Evolutionary conservation across 2,329 filamentous ascomycete genomes (phyloP).

Genomic region (Botrytis hyacinthi): DNA sequence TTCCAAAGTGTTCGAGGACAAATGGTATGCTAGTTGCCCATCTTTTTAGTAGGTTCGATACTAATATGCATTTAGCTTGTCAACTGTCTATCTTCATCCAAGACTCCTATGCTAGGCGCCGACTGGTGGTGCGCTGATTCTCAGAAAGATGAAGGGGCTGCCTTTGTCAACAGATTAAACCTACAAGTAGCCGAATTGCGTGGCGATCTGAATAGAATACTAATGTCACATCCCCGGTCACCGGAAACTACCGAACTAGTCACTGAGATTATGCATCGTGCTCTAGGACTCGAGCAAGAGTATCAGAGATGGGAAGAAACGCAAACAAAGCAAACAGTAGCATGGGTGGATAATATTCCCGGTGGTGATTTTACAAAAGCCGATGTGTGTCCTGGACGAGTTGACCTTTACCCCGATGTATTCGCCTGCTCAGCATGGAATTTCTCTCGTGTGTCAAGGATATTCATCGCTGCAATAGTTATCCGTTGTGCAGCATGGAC

Average conservation of each 20-base stretch:
- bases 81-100: conserved; percentile 54
- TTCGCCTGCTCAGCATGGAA: conserved; percentile 60
- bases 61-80: conserved; percentile 46
- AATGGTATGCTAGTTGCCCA: conserved; percentile 48
- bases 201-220: conserved; percentile 50
- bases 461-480: conserved; percentile 54
- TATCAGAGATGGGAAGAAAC: conserved; percentile 51
- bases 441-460: conserved; percentile 51
- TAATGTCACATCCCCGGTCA: conserved; percentile 47
- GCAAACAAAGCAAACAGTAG: conserved; percentile 50
- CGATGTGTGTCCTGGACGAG: conserved; percentile 58
- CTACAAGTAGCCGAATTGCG: conserved; percentile 57
- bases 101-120: conserved; percentile 51
- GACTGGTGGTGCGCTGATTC: conserved; percentile 60
- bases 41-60: background rate
- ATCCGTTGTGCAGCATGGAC: conserved; percentile 61
- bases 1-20: conserved; percentile 61
- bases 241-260: conserved; percentile 52
- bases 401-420: conserved; percentile 59
- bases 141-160: conserved; percentile 50
- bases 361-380: conserved; percentile 51
- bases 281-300: conserved; percentile 53
- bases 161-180: conserved; percentile 45
- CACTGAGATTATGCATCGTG: conserved; percentile 50
- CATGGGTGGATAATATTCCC: conserved; percentile 55